Evolutionary conservation across 148 eudicot genomes (phyloP), one percentile per base, ranked within the genome.

Genomic region (Dysphania ambrosioides): DNA sequence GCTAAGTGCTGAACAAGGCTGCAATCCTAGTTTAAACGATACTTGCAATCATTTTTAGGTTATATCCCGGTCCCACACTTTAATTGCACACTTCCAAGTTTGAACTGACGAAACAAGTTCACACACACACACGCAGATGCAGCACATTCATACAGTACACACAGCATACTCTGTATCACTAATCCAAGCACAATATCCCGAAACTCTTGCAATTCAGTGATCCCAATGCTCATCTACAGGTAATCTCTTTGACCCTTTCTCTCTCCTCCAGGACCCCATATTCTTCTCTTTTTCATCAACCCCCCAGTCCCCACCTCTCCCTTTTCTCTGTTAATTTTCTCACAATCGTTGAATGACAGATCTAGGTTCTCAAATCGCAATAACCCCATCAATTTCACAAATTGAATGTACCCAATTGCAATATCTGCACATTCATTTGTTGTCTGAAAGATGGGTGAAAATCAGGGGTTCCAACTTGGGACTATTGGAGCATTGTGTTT

Each of bases 361-460:
- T 66, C 70, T 66, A 66, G 70, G 51, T 49, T 66, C n/a, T n/a
- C n/a, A n/a, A n/a, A n/a, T n/a, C n/a, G n/a, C n/a, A n/a, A n/a
- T n/a, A n/a, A n/a, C n/a, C n/a, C n/a, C n/a, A n/a, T n/a, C n/a
- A n/a, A n/a, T n/a, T n/a, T n/a, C n/a, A n/a, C n/a, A n/a, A n/a
- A n/a, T n/a, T n/a, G n/a, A n/a, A n/a, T n/a, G n/a, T n/a, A n/a
- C n/a, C n/a, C n/a, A n/a, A n/a, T n/a, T n/a, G n/a, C n/a, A n/a
- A n/a, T n/a, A n/a, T n/a, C n/a, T n/a, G n/a, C n/a, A n/a, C n/a
- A n/a, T n/a, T n/a, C n/a, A n/a, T n/a, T n/a, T n/a, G n/a, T n/a
- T n/a, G n/a, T n/a, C 7, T 64, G 12, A 64, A 66, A 23, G 19
- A 66, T 66, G 70, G 70, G 71, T 67, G 71, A 67, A 42, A 67